Evolutionary conservation across 768 basidiomycete genomes (phyloP), one percentile per base, ranked within the genome.

Genomic region (Amanita exitialis): DNA sequence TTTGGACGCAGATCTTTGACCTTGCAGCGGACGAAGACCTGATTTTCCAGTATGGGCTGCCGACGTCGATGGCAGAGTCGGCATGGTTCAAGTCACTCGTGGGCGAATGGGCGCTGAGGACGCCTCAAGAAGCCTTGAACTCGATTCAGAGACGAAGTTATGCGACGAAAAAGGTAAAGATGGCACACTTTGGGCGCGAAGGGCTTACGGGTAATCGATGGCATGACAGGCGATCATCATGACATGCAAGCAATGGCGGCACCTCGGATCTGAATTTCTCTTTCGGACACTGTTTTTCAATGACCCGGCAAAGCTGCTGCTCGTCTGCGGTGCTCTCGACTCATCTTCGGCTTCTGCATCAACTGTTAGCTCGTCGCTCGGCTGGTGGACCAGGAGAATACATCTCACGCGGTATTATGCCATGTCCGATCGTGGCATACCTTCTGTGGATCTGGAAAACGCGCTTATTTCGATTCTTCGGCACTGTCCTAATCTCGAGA

Each of bases 321-420:
- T 68, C 0, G 68, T 86, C 6, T 77, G 75, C 56, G 52, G 59
- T n/a, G 68, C 75, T 39, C 68, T 88, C 16, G 74, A 79, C 56
- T 66, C 71, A 7, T 67, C 73, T 1, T 61, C 75, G 0, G 58
- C 68, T 1, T 65, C 34, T 16, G 36, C 47, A 16, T 48, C 63
- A 2, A 69, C 70, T 2, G 56, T 66, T 7, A 71, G 76, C 5
- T 63, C 72, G 0, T 74, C 77, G 0, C 64, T 82, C 1, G 85
- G 85, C 4, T 83, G 83, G 81, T 85, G 82, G 78, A 76, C 82
- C 0, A 74, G 74, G 30, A 73, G 85, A n/a, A 66, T 90, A n/a
- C 86, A 90, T 49, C 67, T 88, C 25, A 72, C 76, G 2, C 75
- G 78, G 7, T 78, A 75, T 62, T 69, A 71, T 50, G 60, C 63